Conservation (phyloP, 371 early-diverging fungal genomes). For the Apophysomyces sp. region DNA sequence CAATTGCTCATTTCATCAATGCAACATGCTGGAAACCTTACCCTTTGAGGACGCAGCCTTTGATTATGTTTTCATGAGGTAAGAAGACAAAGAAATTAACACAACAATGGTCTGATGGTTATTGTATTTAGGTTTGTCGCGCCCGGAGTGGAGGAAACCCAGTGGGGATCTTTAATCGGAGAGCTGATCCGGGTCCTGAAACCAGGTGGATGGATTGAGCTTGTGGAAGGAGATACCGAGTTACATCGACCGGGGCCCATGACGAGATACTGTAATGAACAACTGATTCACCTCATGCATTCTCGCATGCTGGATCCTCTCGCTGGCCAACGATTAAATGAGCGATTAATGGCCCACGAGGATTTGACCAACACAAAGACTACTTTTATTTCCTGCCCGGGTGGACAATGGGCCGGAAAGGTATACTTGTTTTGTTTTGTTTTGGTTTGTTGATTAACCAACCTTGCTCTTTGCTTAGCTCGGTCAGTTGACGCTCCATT, state of each 20-base stretch:
- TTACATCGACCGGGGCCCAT: conserved; percentile 41
- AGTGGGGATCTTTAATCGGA: conserved; percentile 29
- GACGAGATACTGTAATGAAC: conserved; percentile 30
- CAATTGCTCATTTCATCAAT: conserved; percentile 44
- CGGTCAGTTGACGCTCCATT: conserved; percentile 45
- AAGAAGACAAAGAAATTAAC: too few relatives aligned
- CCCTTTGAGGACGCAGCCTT: conserved; percentile 45
- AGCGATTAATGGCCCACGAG: conserved; percentile 17
- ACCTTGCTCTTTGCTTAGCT: conserved; percentile 21
- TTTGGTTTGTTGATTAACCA: background rate
- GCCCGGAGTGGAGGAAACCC: conserved; percentile 24
- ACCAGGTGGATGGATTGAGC: conserved; percentile 47
- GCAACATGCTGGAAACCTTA: conserved; percentile 27
- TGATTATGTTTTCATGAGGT: conserved; percentile 53
- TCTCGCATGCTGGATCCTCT: conserved; percentile 32
- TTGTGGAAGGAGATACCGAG: conserved; percentile 40
- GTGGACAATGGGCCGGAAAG: conserved; percentile 55
- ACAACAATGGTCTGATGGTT: too few relatives aligned
- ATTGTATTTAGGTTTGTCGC: conserved; percentile 30
- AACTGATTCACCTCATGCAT: conserved; percentile 25
- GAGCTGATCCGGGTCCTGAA: conserved; percentile 44
- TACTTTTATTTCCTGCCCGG: conserved; percentile 49
- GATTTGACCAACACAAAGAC: conserved; percentile 22
- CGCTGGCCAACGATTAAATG: conserved; percentile 24
- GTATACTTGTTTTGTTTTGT: conserved; percentile 12